Evolutionary conservation across 148 eudicot species (phyloP), one percentile per base, ranked within the genome.

Genomic region (Amaranthus hypochondriacus): DNA sequence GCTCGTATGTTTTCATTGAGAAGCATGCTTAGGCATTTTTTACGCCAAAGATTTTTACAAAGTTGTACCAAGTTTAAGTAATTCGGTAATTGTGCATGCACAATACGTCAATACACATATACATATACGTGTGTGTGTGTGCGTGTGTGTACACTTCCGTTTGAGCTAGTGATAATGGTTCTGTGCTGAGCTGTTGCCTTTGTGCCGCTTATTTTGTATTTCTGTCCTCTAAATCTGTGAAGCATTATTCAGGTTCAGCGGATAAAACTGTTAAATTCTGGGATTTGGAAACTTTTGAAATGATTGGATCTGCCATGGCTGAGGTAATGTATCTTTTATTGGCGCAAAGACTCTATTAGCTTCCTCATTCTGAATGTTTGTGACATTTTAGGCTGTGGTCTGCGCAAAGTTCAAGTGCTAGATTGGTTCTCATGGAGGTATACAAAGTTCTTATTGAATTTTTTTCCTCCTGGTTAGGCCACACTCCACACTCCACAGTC

Each of bases 241-340:
- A 66, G 48, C 47, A 7, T 58, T 69, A 76, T 86, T 68, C 92
- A 96, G 99, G 99, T 80, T 96, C 97, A 69, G 94, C 96, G 2
- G 99, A 96, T 74, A 83, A 82, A 76, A 96, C 99, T 64, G 91
- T 92, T 56, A 92, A 96, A 70, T 92, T 92, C 80, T 96, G 99
- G 97, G 99, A 96, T 84, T 82, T 96, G 83, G 99, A 96, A 83
- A 96, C 97, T 75, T 96, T 92, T 89, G 99, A 96, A 79, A 82
- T 89, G 91, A 95, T 90, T 77, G 99, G 96, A 81, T 90, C 97
- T 81, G 74, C 96, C 50, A 90, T 86, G 79, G 85, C 92, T n/a
- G 96, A 92, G 99, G 99, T 96, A 85, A 51, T 48, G 42, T 15
- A 67, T 4, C 51, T 52, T 67, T 71, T 7, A 50, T 71, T 60